Evolutionary conservation across 1,284 basidiomycete genomes (phyloP).

Genomic region (Cryptococcus sp.): DNA sequence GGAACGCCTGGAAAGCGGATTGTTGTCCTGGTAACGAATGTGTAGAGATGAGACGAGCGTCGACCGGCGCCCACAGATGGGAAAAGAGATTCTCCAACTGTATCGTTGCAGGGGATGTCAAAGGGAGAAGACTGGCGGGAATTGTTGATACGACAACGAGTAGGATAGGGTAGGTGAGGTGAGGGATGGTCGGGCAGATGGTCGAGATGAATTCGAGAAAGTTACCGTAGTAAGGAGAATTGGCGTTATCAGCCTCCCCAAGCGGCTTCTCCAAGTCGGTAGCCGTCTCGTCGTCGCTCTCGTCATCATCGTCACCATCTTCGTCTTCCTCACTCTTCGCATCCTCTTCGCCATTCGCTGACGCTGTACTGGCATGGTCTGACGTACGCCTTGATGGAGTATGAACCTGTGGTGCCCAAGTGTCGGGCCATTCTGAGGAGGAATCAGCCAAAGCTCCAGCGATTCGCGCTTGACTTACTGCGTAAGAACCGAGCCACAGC

Average conservation of each 20-base stretch:
- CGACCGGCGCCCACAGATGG: slow-evolving; percentile 48
- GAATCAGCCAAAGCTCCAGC: background rate
- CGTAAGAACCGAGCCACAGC: slow-evolving; percentile 70
- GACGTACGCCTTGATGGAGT: slow-evolving; percentile 1
- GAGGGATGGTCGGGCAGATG: slow-evolving; percentile 45
- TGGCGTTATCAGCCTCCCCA: slow-evolving; percentile 19
- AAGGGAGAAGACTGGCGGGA: slow-evolving; percentile 34
- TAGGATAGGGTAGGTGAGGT: slow-evolving; percentile 46
- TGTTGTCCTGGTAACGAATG: slow-evolving; percentile 38
- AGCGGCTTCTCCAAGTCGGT: slow-evolving; percentile 13
- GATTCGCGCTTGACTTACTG: slow-evolving; percentile 57
- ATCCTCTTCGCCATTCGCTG: slow-evolving; percentile 21
- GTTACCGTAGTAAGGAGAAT: slow-evolving; percentile 60
- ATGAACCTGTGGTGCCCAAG: slow-evolving; percentile 11
- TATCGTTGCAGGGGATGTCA: slow-evolving; percentile 21
- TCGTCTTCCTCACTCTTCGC: slow-evolving; percentile 49
- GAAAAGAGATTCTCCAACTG: slow-evolving; percentile 42
- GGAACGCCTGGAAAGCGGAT: slow-evolving; percentile 46
- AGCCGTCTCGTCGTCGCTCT: slow-evolving; percentile 17
- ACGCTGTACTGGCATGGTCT: slow-evolving; percentile 13
- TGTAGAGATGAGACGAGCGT: slow-evolving; percentile 46
- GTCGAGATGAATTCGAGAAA: slow-evolving; percentile 50
- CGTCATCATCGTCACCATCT: slow-evolving; percentile 46
- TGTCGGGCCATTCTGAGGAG: slow-evolving; percentile 14
- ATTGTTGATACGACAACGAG: slow-evolving; percentile 47